These are phyloP conservation scores for Thalassiosira delicatula DNA, from an alignment of 352 stramenopile genomes.

Conservation along the genomic window DNA sequence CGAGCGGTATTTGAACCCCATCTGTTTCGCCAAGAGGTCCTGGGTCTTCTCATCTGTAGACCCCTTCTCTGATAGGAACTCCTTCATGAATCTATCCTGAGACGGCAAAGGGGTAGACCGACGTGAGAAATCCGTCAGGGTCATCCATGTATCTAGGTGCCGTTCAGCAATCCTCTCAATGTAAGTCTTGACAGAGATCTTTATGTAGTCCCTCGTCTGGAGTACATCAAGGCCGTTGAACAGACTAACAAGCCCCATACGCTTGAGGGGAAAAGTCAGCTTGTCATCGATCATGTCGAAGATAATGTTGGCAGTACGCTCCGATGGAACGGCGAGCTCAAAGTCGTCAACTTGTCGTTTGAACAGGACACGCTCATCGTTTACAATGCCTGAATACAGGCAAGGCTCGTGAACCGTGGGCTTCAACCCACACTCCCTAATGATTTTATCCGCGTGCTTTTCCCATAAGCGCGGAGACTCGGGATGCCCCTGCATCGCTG, in stretches of 20 bases:
- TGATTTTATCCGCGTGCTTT: slow-evolving; percentile 12
- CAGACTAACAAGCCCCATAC: slow-evolving; percentile 18
- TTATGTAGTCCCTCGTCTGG: slow-evolving; percentile 50
- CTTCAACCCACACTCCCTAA: background rate
- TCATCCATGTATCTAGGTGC: slow-evolving; percentile 16
- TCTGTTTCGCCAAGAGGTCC: background rate
- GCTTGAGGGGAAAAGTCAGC: slow-evolving; percentile 35
- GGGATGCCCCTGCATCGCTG: slow-evolving; percentile 53
- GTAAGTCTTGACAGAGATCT: slow-evolving; percentile 45
- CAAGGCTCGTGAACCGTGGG: slow-evolving; percentile 34
- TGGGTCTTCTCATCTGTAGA: slow-evolving; percentile 10
- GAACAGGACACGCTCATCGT: slow-evolving; percentile 40
- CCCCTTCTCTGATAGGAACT: background rate
- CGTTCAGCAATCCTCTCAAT: slow-evolving; percentile 23
- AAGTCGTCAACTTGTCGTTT: slow-evolving; percentile 36
- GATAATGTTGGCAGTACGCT: slow-evolving; percentile 29
- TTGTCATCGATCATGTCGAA: slow-evolving; percentile 35
- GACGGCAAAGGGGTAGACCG: background rate
- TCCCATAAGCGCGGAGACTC: slow-evolving; percentile 58
- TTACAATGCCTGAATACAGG: slow-evolving; percentile 15
- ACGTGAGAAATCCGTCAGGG: background rate
- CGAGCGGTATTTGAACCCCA: slow-evolving; percentile 34
- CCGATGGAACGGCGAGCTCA: background rate
- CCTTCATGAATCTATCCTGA: background rate
- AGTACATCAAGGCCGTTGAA: slow-evolving; percentile 59